Base-by-base conservation (phyloP, 192 early-diverging fungal genomes). In the Irineochytrium annulatum region DNA sequence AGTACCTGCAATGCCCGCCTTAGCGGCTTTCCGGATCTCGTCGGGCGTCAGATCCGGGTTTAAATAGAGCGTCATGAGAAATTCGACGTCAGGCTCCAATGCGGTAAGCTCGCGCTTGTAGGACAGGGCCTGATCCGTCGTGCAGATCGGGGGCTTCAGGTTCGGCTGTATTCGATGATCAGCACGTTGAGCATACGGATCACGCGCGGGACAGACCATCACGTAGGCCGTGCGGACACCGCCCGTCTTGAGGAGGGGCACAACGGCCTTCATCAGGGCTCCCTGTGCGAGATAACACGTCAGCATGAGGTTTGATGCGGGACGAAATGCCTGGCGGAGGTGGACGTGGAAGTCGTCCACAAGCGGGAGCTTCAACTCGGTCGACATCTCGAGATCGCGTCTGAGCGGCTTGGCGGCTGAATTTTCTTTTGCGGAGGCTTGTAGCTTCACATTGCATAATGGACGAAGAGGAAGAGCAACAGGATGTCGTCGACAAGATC, bases 31-130 rank as follows among this genome's bases (percentile, higher is more conserved):
- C 49, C 70, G 63, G 53, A 97, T 89, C 68, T 97, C 96, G 28
- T 88, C 92, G 3, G 89, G 86, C 1, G 93, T 96, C 43, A 99
- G 81, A 28, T 84, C 85, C 8, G 92, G 90, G 45, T 72, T 77
- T 52, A 99, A 81, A 63, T 96, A 99, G 30, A 99, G 79, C 4
- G 94, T 94, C 86, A 97, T 91, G 32, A 91, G 78, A 73, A 94
- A 96, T 17, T 87, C 86, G 34, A 97, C 88, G 53, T 83, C 75
- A 14, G 96, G 93, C 0, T 88, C 90, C 0, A 94, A 74, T n/a
- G 68, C 54, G 69, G 93, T 76, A 11, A 98, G 80, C 63, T 92
- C 63, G 30, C 65, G 64, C 57, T 89, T 88, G 74, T 98, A 98
- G 16, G 80, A 82, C 2, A 96, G 68, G 19, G 93, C 96, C 81